Percentiles rank a stretch among this genome's conserved stretches.
phyloP scores from a whole-genome alignment of 2,329 filamentous ascomycete genomes.

The Fusarium globosum region DNA sequence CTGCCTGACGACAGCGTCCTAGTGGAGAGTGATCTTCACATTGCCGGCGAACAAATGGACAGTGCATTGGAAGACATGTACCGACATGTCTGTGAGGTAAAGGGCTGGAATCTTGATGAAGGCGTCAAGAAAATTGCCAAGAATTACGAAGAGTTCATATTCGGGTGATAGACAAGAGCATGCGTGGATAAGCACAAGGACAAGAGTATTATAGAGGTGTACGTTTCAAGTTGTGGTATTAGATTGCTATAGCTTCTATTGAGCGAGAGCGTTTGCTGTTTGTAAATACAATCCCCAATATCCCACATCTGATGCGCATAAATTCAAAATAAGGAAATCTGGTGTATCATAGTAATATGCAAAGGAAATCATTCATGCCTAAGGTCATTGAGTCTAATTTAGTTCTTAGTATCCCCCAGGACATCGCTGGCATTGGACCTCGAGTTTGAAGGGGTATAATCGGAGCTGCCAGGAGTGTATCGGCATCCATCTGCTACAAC shows the following conservation, averaged over 20 bases:
- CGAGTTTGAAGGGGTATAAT: conserved; percentile 37
- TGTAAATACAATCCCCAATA: background rate
- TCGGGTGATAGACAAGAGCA: conserved; percentile 59
- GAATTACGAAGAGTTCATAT: conserved; percentile 84
- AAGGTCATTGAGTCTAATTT: conserved; percentile 18
- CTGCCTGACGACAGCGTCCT: conserved; percentile 84
- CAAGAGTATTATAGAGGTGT: background rate
- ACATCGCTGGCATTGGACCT: conserved; percentile 38
- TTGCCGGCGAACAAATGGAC: conserved; percentile 86
- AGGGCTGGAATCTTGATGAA: conserved; percentile 79
- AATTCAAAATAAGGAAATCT: conserved; percentile 17
- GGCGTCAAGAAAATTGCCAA: conserved; percentile 74
- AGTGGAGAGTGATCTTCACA: conserved; percentile 90
- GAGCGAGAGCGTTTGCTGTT: conserved; percentile 9
- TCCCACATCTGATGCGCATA: conserved; percentile 19
- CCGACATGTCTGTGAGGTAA: conserved; percentile 79
- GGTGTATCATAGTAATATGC: conserved; percentile 30
- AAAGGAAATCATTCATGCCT: conserved; percentile 20
- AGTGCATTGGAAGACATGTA: conserved; percentile 77
- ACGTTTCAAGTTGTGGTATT: conserved; percentile 26
- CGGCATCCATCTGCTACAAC: conserved; percentile 58
- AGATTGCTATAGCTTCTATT: conserved; percentile 29
- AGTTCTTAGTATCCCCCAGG: conserved; percentile 42
- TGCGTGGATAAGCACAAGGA: background rate
- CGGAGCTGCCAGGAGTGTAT: conserved; percentile 50